Percentiles rank a stretch among this genome's conserved stretches.
Evolutionary conservation across 73 alveolate species (phyloP).

Genomic region (Paramecium tetraurelia): DNA sequence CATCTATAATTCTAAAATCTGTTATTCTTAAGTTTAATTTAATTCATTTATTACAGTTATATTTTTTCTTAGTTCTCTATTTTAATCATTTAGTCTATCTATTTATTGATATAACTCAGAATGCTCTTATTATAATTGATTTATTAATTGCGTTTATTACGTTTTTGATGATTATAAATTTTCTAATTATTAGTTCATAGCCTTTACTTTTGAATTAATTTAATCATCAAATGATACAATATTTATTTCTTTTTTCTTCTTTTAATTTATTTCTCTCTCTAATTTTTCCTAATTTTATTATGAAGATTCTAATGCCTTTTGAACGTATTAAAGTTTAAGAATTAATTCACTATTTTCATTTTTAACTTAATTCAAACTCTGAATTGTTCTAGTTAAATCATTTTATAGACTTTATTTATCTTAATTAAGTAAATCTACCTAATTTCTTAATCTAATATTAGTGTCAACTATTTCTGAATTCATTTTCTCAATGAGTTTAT

Average conservation of each 20-base stretch:
- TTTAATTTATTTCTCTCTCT: neutral
- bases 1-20: neutral
- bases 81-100: neutral
- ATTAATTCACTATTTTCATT: neutral
- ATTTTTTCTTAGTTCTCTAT: neutral
- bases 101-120: neutral
- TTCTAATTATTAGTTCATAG: neutral
- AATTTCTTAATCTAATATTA: neutral
- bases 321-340: neutral
- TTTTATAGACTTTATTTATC: neutral
- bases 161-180: neutral
- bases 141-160: neutral
- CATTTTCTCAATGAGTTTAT: neutral
- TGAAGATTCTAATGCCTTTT: neutral
- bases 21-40: neutral
- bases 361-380: neutral
- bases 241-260: neutral
- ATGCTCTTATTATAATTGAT: neutral
- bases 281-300: neutral
- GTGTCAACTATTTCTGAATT: neutral
- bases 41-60: neutral
- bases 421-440: neutral
- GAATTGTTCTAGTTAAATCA: neutral
- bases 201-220: neutral
- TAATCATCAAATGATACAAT: neutral